Evolutionary conservation across 441 rosid species (phyloP).

Genomic region (Syzygium syzygioides): DNA sequence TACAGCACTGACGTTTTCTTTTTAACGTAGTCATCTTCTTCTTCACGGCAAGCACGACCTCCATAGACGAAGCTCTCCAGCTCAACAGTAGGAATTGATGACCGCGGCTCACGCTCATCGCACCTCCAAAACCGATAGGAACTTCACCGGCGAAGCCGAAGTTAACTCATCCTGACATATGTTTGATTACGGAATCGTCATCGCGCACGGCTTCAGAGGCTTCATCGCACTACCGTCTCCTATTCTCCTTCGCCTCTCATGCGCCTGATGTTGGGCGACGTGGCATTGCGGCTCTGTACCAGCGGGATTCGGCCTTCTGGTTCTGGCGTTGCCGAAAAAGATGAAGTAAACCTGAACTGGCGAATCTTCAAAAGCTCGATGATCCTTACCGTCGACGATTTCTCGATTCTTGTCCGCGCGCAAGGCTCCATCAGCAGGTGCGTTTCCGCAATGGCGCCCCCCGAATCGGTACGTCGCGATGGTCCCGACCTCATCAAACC

Average conservation of each 20-base stretch:
- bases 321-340: neutral
- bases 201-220: no score
- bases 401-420: neutral
- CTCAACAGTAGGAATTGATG: neutral
- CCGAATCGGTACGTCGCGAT: no score
- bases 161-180: no score
- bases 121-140: neutral
- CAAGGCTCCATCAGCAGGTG: no score
- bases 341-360: neutral
- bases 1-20: no score
- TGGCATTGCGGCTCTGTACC: neutral
- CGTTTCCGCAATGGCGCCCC: no score
- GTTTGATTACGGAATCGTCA: no score
- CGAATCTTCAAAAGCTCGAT: neutral
- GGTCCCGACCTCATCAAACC: neutral
- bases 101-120: neutral
- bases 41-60: neutral
- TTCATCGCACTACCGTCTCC: no score
- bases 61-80: neutral
- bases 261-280: conserved; percentile 6
- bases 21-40: neutral
- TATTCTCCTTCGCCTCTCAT: conserved; percentile 1
- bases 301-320: neutral
- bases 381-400: conserved; percentile 2
- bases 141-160: no score